A percentile compares a stretch with the other conserved stretches of the same genome.
Evolutionary conservation across 306 rosid genomes (phyloP).

Genomic region (Cyamopsis tetragonoloba): DNA sequence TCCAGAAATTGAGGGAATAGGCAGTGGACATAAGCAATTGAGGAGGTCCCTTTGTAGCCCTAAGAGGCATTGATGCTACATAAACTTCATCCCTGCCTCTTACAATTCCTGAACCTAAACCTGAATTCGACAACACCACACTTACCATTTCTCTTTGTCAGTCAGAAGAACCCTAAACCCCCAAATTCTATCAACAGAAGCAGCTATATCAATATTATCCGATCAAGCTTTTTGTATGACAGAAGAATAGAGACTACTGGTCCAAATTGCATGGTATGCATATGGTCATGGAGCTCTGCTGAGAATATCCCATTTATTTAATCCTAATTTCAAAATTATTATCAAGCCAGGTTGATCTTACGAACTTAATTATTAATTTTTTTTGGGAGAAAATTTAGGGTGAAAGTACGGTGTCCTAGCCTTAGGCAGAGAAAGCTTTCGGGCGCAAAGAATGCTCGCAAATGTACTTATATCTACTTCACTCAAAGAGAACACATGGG

Average conservation of each 20-base stretch:
- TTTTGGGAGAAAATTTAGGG: too few species aligned
- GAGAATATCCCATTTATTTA: background rate
- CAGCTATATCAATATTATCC: slow-evolving; percentile 1
- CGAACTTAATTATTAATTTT: too few species aligned
- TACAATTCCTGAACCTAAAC: slow-evolving; percentile 14
- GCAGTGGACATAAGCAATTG: slow-evolving; percentile 72
- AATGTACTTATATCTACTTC: too few species aligned
- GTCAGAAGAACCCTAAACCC: background rate
- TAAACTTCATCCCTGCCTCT: slow-evolving; percentile 63
- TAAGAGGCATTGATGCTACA: slow-evolving; percentile 78
- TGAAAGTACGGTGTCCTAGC: too few species aligned
- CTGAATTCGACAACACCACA: slow-evolving; percentile 25
- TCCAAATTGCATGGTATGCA: slow-evolving; percentile 1
- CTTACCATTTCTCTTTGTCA: slow-evolving; percentile 43
- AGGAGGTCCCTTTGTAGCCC: slow-evolving; percentile 87
- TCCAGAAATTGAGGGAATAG: slow-evolving; percentile 70
- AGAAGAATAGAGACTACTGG: background rate
- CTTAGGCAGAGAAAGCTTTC: too few species aligned
- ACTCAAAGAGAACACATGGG: too few species aligned
- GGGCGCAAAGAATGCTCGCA: too few species aligned
- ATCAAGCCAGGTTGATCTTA: too few species aligned
- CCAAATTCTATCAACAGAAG: background rate
- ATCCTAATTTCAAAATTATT: too few species aligned
- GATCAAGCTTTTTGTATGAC: background rate
- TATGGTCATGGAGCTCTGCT: background rate